phyloP scores from a whole-genome alignment of 1,284 basidiomycete genomes.

The Coniferiporia sulphurascens region DNA sequence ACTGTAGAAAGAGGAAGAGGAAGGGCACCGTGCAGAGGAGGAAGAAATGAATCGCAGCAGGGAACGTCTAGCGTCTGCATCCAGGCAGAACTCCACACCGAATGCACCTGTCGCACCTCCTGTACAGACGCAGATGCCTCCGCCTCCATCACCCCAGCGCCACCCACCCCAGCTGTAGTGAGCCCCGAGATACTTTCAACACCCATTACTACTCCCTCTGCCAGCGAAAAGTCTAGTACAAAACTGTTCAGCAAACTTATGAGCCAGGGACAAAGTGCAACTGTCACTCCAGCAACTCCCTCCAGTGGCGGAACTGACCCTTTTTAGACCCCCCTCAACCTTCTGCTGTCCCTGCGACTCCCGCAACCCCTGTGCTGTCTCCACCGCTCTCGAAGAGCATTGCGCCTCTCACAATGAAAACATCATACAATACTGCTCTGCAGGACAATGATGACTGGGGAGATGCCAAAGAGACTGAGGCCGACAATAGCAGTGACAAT shows the following conservation, averaged over 20 bases:
- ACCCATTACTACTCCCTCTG: constrained; percentile 24
- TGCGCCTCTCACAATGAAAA: constrained; percentile 45
- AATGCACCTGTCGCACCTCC: constrained; percentile 31
- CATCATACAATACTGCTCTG: constrained; percentile 59
- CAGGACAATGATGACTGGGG: constrained; percentile 76
- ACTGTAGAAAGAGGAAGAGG: constrained; percentile 71
- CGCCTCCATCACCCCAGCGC: constrained; percentile 23
- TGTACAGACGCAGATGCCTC: constrained; percentile 24
- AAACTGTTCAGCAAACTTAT: constrained; percentile 72
- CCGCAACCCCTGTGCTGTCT: constrained; percentile 21
- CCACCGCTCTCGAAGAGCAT: constrained; percentile 35
- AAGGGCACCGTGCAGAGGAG: constrained; percentile 57
- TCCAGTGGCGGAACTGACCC: constrained; percentile 48
- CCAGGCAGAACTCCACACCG: constrained; percentile 35
- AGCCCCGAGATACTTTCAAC: constrained; percentile 30
- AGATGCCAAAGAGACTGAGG: constrained; percentile 69
- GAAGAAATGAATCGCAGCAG: constrained; percentile 35
- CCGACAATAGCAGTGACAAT: constrained; percentile 75
- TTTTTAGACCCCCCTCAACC: constrained; percentile 37
- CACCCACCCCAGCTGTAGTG: constrained; percentile 33
- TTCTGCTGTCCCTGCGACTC: constrained; percentile 26
- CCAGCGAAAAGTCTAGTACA: constrained; percentile 39
- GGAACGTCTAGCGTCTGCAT: constrained; percentile 39
- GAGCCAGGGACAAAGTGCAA: constrained; percentile 37
- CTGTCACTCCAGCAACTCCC: constrained; percentile 24